Base-by-base conservation (phyloP, 306 rosid genomes). In the Lithocarpus polystachyus region DNA sequence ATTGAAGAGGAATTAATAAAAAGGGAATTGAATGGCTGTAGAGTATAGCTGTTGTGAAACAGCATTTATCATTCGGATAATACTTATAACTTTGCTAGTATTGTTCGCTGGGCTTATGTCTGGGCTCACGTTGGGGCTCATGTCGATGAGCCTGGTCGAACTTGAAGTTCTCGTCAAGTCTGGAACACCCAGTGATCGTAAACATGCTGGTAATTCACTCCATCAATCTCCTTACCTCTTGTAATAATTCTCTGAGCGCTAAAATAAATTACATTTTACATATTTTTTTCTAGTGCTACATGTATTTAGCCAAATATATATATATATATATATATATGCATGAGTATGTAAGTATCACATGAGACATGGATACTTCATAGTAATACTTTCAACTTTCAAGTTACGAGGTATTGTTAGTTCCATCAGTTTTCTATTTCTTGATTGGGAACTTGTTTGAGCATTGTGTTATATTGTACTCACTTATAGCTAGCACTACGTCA, bases 121-220 rank as follows among this genome's bases (percentile, higher is more conserved):
- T 24, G 99, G 99, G 7, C 98, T 95, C 68, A 93, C 99, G 52
- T 82, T 95, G 77, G 99, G 99, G 8, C 99, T 95, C 85, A 93
- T 95, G 98, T 95, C 99, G 23, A 75, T 95, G 86, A 93, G 99
- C 48, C 89, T 93, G 23, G 99, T 95, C 83, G 99, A 95, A 86
- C 99, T 95, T 69, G 99, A 95, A 79, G 99, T 95, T 35, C 90
- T 95, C 26, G 90, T 96, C 45, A 93, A 82, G 86, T 90, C 99
- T 43, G 99, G 99, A 7, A 88, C 96, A 15, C 96, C 94, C 22
- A 83, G 74, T 52, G 98, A 90, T 85, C 92, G 93, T 72, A 75
- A 55, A 5, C 85, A 87, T 73, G 99, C 99, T 0, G 96, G 98
- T 95, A 89, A 20, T n/a, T 77, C 15, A 19, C 2, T 33, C 6